Percentiles rank a stretch among this genome's conserved stretches.
Evolutionary conservation across 2,329 filamentous ascomycete species (phyloP).

Genomic region (Colletotrichum viniferum): DNA sequence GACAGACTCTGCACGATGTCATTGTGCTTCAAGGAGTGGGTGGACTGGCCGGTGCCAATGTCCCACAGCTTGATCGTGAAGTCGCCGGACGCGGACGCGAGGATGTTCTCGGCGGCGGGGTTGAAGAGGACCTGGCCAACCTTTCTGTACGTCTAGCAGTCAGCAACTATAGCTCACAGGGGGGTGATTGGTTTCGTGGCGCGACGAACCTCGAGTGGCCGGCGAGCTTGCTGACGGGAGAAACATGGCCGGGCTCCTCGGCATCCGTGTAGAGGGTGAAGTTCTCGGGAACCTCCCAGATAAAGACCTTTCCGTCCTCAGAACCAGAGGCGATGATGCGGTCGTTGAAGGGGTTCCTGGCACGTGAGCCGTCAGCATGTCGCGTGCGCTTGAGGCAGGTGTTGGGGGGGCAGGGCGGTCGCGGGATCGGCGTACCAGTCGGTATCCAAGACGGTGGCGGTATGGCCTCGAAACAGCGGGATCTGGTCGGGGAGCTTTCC

Average conservation of each 20-base stretch:
- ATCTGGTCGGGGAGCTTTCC: slow-evolving; percentile 92
- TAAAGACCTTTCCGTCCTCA: slow-evolving; percentile 95
- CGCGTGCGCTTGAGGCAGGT: neutral
- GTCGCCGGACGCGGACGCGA: slow-evolving; percentile 94
- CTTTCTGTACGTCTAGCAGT: slow-evolving; percentile 64
- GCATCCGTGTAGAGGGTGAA: slow-evolving; percentile 86
- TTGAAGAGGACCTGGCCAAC: slow-evolving; percentile 99
- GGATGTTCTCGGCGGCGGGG: slow-evolving; percentile 91
- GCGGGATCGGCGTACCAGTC: slow-evolving; percentile 74
- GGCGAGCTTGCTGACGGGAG: slow-evolving; percentile 79
- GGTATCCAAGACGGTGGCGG: slow-evolving; percentile 92
- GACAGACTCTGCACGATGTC: slow-evolving; percentile 96
- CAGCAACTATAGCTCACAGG: neutral
- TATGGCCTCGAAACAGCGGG: slow-evolving; percentile 95
- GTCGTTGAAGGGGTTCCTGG: slow-evolving; percentile 95
- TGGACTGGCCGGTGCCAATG: slow-evolving; percentile 76
- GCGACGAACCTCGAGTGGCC: slow-evolving; percentile 79
- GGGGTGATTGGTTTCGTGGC: slow-evolving; percentile 25
- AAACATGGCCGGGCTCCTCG: slow-evolving; percentile 82
- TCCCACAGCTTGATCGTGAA: slow-evolving; percentile 97
- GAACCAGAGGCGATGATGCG: slow-evolving; percentile 90
- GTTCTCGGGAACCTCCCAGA: slow-evolving; percentile 91
- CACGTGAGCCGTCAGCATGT: slow-evolving; percentile 29
- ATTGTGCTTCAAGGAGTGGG: slow-evolving; percentile 79
- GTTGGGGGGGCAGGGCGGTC: slow-evolving; percentile 17